Base-by-base conservation (phyloP, 2,329 filamentous ascomycete genomes). In the Calycina herbarum region DNA sequence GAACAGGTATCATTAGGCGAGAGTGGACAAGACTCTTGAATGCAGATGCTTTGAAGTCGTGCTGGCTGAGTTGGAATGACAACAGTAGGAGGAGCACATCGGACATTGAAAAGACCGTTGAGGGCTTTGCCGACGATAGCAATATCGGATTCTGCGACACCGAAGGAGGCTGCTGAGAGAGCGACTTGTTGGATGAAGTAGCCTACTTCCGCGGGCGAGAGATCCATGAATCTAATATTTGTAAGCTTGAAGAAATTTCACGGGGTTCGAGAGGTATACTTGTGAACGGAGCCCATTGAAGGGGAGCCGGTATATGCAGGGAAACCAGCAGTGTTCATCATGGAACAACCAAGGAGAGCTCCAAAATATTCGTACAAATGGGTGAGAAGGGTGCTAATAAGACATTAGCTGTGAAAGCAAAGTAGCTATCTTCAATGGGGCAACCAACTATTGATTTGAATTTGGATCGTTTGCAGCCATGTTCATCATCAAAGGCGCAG, bases 351-450 rank as follows among this genome's bases (percentile, higher is more conserved):
- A 51, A 88, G 80, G 27, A 89, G 79, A 29, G 78, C 78, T 61
- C 84, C 86, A 73, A 89, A 89, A 79, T 83, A 88, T 69, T 84
- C 76, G 77, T 89, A 88, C 45, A 89, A 78, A 72, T 88, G 86
- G 57, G 84, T 88, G 67, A 89, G 76, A 64, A 89, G 83, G 67
- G 75, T 79, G 63, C 80, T 74, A 57, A 5, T 5, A 45, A 54
- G 1, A 4, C 24, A 48, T 73, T 57, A 73, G 68, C 29, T 29
- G 27, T 29, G 27, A 29, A 29, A 40, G 1, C 13, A 1, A 3
- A 31, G 13, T 20, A 7, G 10, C 20, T 11, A 1, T 2, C 33
- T 15, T 6, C 24, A 40, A 29, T 5, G 56, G 56, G 1, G 27
- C 6, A 20, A 57, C 70, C 58, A 67, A 86, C 84, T 85, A 85